Percentiles rank a stretch among this genome's conserved stretches.
Conservation (phyloP, 2,329 filamentous ascomycete species). For the Penicillium capsulatum region DNA sequence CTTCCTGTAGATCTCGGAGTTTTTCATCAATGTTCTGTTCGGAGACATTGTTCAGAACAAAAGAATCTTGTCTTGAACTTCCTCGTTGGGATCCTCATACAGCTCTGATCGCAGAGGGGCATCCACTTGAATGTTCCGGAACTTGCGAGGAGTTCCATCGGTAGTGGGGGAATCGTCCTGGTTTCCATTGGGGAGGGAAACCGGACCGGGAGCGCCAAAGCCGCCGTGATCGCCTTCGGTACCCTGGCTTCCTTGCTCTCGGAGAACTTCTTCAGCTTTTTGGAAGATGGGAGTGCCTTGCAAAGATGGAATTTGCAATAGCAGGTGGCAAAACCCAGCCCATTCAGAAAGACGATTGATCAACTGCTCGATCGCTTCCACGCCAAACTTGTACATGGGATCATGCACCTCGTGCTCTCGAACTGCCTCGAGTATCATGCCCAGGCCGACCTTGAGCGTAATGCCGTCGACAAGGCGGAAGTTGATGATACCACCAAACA, state of each 20-base stretch:
- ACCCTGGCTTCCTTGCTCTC: constrained; percentile 58
- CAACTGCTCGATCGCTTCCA: constrained; percentile 89
- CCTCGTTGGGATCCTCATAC: constrained; percentile 78
- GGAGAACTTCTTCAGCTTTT: constrained; percentile 75
- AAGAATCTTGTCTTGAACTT: constrained; percentile 91
- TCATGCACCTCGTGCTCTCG: constrained; percentile 76
- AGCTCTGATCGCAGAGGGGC: constrained; percentile 58
- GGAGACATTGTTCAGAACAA: constrained; percentile 94
- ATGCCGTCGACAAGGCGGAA: constrained; percentile 87
- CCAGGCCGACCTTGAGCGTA: constrained; percentile 86
- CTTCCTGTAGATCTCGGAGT: constrained; percentile 72
- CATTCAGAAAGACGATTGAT: constrained; percentile 80
- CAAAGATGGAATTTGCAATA: constrained; percentile 75
- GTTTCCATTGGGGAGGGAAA: constrained; percentile 63
- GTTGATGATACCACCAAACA: constrained; percentile 95
- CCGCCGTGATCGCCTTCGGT: constrained; percentile 51
- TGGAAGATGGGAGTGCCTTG: constrained; percentile 79
- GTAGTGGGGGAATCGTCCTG: constrained; percentile 57
- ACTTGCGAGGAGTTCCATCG: constrained; percentile 65
- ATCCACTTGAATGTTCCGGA: constrained; percentile 74
- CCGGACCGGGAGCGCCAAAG: constrained; percentile 25
- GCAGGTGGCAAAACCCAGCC: constrained; percentile 87
- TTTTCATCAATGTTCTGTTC: constrained; percentile 82
- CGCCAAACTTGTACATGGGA: constrained; percentile 96
- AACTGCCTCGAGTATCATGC: constrained; percentile 96